Evolutionary conservation across 495 filamentous ascomycete species (phyloP).

Genomic region (Podospora anserina): DNA sequence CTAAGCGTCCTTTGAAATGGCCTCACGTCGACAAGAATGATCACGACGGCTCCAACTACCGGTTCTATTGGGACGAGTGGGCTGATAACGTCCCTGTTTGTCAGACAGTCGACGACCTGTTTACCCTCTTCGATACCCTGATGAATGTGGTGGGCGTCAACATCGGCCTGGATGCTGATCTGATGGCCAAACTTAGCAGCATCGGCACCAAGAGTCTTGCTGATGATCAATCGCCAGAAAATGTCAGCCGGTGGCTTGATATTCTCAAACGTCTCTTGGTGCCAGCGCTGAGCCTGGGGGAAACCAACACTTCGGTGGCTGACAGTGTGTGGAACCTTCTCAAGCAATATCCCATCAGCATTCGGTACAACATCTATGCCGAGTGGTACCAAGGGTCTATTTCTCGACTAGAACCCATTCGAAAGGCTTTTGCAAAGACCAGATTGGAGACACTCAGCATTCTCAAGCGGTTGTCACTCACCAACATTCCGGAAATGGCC

Average conservation of each 20-base stretch:
- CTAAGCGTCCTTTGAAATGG: conserved; percentile 69
- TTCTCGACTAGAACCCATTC: conserved; percentile 73
- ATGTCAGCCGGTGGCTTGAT: conserved; percentile 70
- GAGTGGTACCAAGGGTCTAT: conserved; percentile 83
- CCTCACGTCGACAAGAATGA: conserved; percentile 73
- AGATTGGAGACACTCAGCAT: conserved; percentile 73
- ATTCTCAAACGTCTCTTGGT: conserved; percentile 78
- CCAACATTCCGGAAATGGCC: conserved; percentile 81
- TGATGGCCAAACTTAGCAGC: conserved; percentile 74
- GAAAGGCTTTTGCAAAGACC: conserved; percentile 70
- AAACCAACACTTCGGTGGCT: conserved; percentile 75
- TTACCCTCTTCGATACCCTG: conserved; percentile 79
- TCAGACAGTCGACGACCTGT: conserved; percentile 84
- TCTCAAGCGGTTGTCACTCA: conserved; percentile 79
- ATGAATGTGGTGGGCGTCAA: conserved; percentile 81
- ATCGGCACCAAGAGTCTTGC: conserved; percentile 75
- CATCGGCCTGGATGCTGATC: conserved; percentile 74
- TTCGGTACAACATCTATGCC: conserved; percentile 84
- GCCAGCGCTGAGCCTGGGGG: conserved; percentile 78
- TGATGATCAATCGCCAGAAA: conserved; percentile 65
- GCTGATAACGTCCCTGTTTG: conserved; percentile 87
- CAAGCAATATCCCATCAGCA: conserved; percentile 67
- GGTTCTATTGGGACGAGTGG: conserved; percentile 99
- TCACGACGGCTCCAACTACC: conserved; percentile 69
- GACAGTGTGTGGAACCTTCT: conserved; percentile 82